A percentile compares a stretch with the other conserved stretches of the same genome.
These are phyloP conservation scores for Apostasia ramifera DNA, from an alignment of 106 monocot genomes.

Conservation along the genomic window DNA sequence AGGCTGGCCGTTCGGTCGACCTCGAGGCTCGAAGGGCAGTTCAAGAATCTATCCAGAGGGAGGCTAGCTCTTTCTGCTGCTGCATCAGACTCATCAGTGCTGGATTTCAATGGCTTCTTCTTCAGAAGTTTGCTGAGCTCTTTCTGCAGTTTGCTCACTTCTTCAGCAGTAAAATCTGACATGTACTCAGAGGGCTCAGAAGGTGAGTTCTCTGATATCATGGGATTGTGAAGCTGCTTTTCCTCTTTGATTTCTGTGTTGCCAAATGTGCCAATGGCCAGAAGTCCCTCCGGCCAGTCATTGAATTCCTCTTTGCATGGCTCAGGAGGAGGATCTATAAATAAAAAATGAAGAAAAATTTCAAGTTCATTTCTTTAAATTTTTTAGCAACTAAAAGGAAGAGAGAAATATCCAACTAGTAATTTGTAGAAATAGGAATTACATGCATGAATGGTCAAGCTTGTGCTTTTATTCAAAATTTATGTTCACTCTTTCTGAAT, in stretches of 20 bases:
- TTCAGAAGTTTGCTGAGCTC: conserved; percentile 31
- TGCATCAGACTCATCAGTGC: conserved; percentile 7
- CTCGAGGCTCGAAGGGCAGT: conserved; percentile 49
- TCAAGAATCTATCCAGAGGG: conserved; percentile 28
- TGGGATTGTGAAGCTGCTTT: not conserved
- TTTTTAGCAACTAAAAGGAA: no score
- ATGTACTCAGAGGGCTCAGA: conserved; percentile 11
- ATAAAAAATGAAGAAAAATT: no score
- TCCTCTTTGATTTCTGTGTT: conserved; percentile 26
- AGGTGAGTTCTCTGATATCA: not conserved
- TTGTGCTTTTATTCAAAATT: no score
- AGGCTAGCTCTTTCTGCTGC: conserved; percentile 20
- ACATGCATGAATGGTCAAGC: no score
- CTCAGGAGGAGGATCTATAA: not conserved
- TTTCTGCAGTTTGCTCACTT: conserved; percentile 42
- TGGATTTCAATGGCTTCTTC: conserved; percentile 14
- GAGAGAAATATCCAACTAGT: no score
- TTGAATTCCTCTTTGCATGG: conserved; percentile 50
- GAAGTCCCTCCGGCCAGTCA: conserved; percentile 68
- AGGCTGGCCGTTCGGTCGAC: conserved; percentile 17
- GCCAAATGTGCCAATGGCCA: conserved; percentile 69
- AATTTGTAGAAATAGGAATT: no score
- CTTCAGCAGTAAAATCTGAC: conserved; percentile 42
- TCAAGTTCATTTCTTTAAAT: no score
- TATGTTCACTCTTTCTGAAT: no score